Evolutionary conservation across 129 eudicot species (phyloP), one percentile per base, ranked within the genome.

Genomic region (Tagetes erecta): DNA sequence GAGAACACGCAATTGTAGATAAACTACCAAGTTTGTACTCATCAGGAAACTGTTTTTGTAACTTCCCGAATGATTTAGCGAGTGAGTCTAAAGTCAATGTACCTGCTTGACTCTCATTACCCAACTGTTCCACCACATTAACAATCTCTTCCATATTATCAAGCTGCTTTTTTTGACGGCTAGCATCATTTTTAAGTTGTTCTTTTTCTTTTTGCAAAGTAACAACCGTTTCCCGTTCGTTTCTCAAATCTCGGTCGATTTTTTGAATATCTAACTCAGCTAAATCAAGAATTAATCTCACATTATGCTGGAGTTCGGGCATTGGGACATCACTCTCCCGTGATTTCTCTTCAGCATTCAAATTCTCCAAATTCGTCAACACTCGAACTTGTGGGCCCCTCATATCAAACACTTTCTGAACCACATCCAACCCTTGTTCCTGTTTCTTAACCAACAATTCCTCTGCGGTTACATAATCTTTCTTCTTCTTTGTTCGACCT

Each of bases 321-420:
- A 92, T 92, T 0, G 89, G 92, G 42, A 85, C 64, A 30, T 85
- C 86, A 11, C 78, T 77, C 52, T 89, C 93, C 78, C 87, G 73
- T 51, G 85, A 83, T 75, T 76, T 81, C 49, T 87, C 87, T 69
- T 92, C 98, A 8, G 89, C 89, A 72, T 92, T 92, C 70, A 92
- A 74, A 81, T 92, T 86, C 72, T 89, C 90, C 69, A 92, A 67
- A 80, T 87, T 85, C 12, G 95, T 89, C 74, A 87, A 66, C 40
- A 92, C 88, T 3, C 98, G 92, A 66, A 89, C 92, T 72, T 92
- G 91, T 0, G 98, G 96, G 1, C 92, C 95, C 73, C 98, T 73
- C 98, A 92, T 92, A 67, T 92, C 98, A 20, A 92, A 78, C 76
- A 92, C 92, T 64, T 52, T 86, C 72, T 87, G 87, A 31, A 89